Base-by-base conservation (phyloP, 805 yeast species). In the Metschnikowia henanensis region DNA sequence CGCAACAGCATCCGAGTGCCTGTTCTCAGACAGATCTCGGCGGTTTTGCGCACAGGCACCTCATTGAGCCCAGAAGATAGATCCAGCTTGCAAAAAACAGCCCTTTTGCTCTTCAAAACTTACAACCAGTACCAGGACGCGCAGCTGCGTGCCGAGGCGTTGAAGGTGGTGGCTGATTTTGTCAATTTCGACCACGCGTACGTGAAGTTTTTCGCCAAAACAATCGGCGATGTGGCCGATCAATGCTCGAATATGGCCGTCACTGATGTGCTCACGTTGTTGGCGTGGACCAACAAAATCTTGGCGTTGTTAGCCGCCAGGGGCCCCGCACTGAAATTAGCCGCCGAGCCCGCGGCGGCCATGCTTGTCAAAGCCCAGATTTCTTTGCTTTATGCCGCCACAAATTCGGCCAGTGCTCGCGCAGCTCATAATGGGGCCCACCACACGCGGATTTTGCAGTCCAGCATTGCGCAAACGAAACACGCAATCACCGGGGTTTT, bases 181-280 rank as follows among this genome's bases (percentile, higher is more conserved):
- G 50, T 75, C 7, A 40, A 48, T 2, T 55, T 47, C 32, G 65
- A 71, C 33, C 53, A 57, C n/a, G 51, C 58, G n/a, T 63, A 67
- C 45, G 56, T 65, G 55, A 51, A 59, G 16, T 64, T 58, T 8
- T 73, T 74, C 41, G 49, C 61, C 21, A 68, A 65, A 26, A 78
- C 68, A 52, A 66, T 81, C 33, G 43, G 60, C 18, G 61, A 64
- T 2, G 53, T 48, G 13, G 53, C 55, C 15, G 47, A 50, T 22
- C 64, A 61, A 23, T 53, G 72, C n/a, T 19, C 41, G 36, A 52
- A 51, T 30, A 68, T 75, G 45, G 85, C 92, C 1, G 59, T 75
- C 5, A 66, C 78, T 2, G 87, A 81, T 59, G 66, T 81, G 47
- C 58, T 81, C 50, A 73, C 83, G 22, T 61, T 85, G 20, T 64